Evolutionary conservation across 345 rosid genomes (phyloP).

Genomic region (Hibiscus mutabilis): DNA sequence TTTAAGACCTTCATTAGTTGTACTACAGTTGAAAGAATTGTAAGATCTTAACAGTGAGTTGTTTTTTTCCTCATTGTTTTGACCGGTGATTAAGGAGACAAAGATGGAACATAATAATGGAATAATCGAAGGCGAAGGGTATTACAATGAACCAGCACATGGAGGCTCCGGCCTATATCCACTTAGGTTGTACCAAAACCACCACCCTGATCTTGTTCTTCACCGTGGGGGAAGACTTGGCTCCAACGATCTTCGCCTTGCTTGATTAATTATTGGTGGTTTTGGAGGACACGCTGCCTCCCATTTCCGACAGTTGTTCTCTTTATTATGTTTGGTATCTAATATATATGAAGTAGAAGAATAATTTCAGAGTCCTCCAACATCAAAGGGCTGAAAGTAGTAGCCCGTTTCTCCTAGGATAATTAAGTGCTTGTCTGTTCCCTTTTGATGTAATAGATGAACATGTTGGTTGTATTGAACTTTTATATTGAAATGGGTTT

Average conservation of each 20-base stretch:
- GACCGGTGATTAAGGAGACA: conserved; percentile 23
- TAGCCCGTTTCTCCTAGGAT: neutral
- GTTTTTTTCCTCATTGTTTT: neutral
- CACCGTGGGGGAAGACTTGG: conserved; percentile 13
- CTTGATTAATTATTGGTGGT: conserved; percentile 15
- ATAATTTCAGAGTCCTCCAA: neutral
- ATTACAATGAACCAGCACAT: conserved; percentile 26
- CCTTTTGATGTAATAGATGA: too few species aligned
- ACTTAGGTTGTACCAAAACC: conserved; percentile 27
- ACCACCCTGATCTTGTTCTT: conserved; percentile 10
- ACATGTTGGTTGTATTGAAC: too few species aligned
- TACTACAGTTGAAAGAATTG: neutral
- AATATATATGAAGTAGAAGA: neutral
- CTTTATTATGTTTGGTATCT: neutral
- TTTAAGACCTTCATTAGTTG: neutral
- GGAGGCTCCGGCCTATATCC: conserved; percentile 30
- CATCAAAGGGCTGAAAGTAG: neutral
- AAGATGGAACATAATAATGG: conserved; percentile 25
- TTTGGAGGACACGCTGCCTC: neutral
- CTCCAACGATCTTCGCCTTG: conserved; percentile 32
- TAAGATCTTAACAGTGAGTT: neutral
- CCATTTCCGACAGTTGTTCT: neutral
- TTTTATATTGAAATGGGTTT: too few species aligned
- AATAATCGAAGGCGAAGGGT: conserved; percentile 33
- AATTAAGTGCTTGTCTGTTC: neutral